phyloP scores from a whole-genome alignment of 768 basidiomycete genomes.

The Kockovaella imperatae region DNA sequence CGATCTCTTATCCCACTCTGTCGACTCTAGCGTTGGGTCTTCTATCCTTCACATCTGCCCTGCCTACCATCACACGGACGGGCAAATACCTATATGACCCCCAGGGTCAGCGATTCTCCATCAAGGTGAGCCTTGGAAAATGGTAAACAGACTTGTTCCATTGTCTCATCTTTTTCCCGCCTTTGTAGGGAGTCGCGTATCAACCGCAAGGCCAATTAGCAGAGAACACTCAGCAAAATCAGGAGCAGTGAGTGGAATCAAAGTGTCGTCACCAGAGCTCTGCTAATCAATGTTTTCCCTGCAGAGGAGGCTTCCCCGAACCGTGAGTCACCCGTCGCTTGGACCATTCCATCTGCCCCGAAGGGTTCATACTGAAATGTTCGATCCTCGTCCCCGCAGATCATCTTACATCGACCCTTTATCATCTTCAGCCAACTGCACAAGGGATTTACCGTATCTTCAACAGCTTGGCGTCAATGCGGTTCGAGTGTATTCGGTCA shows the following conservation, averaged over 20 bases:
- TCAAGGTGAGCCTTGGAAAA: slow-evolving; percentile 55
- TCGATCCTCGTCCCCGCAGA: no score
- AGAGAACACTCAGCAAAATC: slow-evolving; percentile 26
- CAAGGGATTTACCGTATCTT: slow-evolving; percentile 71
- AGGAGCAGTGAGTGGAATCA: slow-evolving; percentile 34
- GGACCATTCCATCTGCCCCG: not conserved
- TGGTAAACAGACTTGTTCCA: not conserved
- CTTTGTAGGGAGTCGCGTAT: slow-evolving; percentile 36
- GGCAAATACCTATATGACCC: slow-evolving; percentile 76
- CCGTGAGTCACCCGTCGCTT: slow-evolving; percentile 45
- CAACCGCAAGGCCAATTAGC: slow-evolving; percentile 38
- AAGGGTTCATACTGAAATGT: not conserved
- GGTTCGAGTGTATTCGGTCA: slow-evolving; percentile 78
- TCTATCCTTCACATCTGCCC: no score
- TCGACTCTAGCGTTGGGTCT: no score
- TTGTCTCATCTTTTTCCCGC: not conserved
- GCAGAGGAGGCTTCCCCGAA: slow-evolving; percentile 44
- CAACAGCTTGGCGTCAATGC: slow-evolving; percentile 69
- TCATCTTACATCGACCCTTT: slow-evolving; percentile 74
- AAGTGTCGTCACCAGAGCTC: not conserved
- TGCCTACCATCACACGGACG: slow-evolving; percentile 59
- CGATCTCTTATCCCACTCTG: no score
- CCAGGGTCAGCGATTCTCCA: slow-evolving; percentile 70
- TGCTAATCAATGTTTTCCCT: not conserved
- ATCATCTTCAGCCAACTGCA: slow-evolving; percentile 58